A percentile compares a stretch with the other conserved stretches of the same genome.
Evolutionary conservation across 2,329 filamentous ascomycete species (phyloP).

Genomic region (Tolypocladium album): DNA sequence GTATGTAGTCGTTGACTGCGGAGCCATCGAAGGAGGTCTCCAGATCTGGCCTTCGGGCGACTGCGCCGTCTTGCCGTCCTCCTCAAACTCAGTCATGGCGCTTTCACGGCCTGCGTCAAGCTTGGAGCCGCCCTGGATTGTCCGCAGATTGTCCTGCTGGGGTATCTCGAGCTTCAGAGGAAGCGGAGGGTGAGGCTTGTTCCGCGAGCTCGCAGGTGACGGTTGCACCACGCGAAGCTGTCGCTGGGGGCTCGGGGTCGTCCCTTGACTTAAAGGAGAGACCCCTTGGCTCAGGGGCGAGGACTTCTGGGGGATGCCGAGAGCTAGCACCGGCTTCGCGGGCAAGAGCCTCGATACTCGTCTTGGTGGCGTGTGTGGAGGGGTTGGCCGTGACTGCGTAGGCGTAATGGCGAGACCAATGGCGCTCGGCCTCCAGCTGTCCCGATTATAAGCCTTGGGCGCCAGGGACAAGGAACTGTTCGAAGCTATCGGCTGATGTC

Average conservation of each 20-base stretch:
- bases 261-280: background rate
- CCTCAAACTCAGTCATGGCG: slow-evolving; percentile 41
- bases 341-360: slow-evolving; percentile 33
- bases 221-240: slow-evolving; percentile 1
- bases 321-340: slow-evolving; percentile 31
- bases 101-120: slow-evolving; percentile 23
- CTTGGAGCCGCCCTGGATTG: background rate
- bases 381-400: slow-evolving; percentile 9
- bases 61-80: slow-evolving; percentile 30
- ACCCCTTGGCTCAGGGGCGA: background rate
- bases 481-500: slow-evolving; percentile 10
- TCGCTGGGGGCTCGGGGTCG: background rate
- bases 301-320: background rate
- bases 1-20: slow-evolving; percentile 32
- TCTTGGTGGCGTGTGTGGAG: slow-evolving; percentile 14
- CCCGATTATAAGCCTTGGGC: slow-evolving; percentile 13
- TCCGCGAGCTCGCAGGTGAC: slow-evolving; percentile 7
- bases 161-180: slow-evolving; percentile 18
- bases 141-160: background rate
- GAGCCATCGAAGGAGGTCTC: slow-evolving; percentile 35
- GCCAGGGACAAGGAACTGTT: slow-evolving; percentile 7
- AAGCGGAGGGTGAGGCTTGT: slow-evolving; percentile 8
- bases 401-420: slow-evolving; percentile 36
- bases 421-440: slow-evolving; percentile 22
- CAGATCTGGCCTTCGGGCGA: slow-evolving; percentile 33